Evolutionary conservation across 1,139 yeast genomes (phyloP), one percentile per base, ranked within the genome.

Genomic region (Scheffersomyces titani): DNA sequence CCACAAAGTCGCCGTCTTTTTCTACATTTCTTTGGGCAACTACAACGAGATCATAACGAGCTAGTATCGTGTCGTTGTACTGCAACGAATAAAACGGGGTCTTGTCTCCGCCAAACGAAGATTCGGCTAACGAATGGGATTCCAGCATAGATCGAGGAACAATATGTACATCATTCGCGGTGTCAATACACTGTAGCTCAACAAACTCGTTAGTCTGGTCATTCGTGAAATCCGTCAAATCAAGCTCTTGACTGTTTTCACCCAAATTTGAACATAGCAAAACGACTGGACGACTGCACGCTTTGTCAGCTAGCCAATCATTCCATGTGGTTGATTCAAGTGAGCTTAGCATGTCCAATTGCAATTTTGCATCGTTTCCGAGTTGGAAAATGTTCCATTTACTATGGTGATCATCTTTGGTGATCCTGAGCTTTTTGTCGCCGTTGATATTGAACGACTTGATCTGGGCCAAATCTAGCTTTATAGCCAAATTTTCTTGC

Each of bases 41-140:
- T 1, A 86, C 73, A n/a, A 87, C 69, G 55, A 75, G 76, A 57
- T 86, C 85, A 63, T 75, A 87, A 6, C 70, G 65, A 0, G 71
- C 57, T 11, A 85, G 60, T 1, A 72, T 63, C 3, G 72, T 62
- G 1, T 76, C 62, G 30, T 78, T 72, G 22, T 81, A 69, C 55
- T 77, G 77, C 2, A 85, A 50, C 6, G 82, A 78, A 59, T 80
- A 70, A 63, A 81, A 83, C 3, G 91, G 88, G 5, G 64, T 49
- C 4, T 63, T 54, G 0, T 73, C 73, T 2, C 83, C 89, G 13
- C 82, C 88, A 50, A 75, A 63, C 0, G 89, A 83, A 0, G 91
- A 85, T 49, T 83, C 85, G 6, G 74, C 69, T 1, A 85, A 63
- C 5, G 75, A 66, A 0, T 55, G 54, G 0, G 73, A 65, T 44